Conservation (phyloP, 2,329 filamentous ascomycete species). For the Cryphonectria naterciae region DNA sequence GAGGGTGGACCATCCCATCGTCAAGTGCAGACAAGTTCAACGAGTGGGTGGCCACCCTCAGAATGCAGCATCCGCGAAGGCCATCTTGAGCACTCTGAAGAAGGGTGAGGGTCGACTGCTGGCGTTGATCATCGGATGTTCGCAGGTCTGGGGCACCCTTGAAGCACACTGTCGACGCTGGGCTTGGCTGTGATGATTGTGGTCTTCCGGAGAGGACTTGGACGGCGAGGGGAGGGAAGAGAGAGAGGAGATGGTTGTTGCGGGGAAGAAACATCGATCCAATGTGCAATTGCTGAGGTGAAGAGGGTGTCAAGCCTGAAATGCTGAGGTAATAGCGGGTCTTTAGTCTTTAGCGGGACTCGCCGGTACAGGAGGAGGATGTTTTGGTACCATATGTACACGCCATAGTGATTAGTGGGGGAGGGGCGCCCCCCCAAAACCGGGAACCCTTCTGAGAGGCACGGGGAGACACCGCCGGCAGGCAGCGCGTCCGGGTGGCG, state of each 20-base stretch:
- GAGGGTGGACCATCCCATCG: slow-evolving; percentile 60
- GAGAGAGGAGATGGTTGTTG: neutral
- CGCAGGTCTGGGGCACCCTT: neutral
- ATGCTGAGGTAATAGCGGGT: slow-evolving; percentile 1
- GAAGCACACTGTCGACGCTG: neutral
- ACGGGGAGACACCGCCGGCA: neutral
- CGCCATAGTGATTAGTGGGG: neutral
- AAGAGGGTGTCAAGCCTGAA: neutral
- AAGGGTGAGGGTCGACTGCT: neutral
- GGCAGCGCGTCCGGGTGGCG: neutral
- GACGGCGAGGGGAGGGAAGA: neutral
- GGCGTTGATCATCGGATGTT: neutral
- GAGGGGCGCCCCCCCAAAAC: neutral
- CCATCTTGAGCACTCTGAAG: slow-evolving; percentile 44
- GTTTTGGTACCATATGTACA: too few relatives aligned
- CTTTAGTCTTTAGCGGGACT: neutral
- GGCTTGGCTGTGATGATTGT: neutral
- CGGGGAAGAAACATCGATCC: neutral
- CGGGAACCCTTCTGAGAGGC: neutral
- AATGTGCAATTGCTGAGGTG: neutral
- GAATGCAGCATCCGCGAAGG: slow-evolving; percentile 49
- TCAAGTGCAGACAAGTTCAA: slow-evolving; percentile 44
- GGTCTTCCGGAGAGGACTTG: neutral
- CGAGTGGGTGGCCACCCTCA: slow-evolving; percentile 57
- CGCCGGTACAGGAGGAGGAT: neutral